Evolutionary conservation across 345 rosid genomes (phyloP), one percentile per base, ranked within the genome.

Genomic region (Rhodamnia rubescens): DNA sequence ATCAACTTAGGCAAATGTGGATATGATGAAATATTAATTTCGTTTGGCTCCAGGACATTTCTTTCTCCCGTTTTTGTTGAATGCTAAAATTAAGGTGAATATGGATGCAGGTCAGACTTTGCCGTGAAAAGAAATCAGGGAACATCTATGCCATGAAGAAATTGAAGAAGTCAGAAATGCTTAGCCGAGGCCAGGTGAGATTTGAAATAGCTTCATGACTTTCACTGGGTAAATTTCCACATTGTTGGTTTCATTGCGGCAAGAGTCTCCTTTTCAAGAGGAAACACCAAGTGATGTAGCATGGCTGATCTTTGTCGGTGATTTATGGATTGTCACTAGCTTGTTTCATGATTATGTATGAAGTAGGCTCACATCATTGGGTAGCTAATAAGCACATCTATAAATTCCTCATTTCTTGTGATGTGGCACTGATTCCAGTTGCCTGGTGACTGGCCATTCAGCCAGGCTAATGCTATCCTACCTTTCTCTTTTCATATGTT

Each of bases 151-250:
- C 99, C 84, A 95, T 96, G 99, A 96, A 96, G 92, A 96, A 95
- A 88, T 87, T 96, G 91, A 95, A 92, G 93, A 96, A 96, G 90
- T 95, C 98, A 27, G 99, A 96, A 92, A 96, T 96, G 99, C 98
- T 96, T 87, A 95, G 96, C 90, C 92, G 98, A 82, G 99, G 98
- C 22, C 99, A 96, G 95, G 99, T 96, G 89, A 91, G 92, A 89
- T 81, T 53, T 42, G 18, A 59, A 82, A 44, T 74, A 50, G 52
- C 36, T 52, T 32, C 82, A 22, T 74, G 20, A 52, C 13, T 85
- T 74, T 7, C 24, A 13, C n/a, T 81, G 83, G 21, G 83, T 58
- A 61, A 27, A 14, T 61, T 13, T 27, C 74, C 74, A 61, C 74
- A 27, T 61, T 61, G 74, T 27, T 15, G 36, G 21, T 61, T 61